Percentiles rank a stretch among this genome's conserved stretches.
Conservation (phyloP, 2,329 filamentous ascomycete species). For the Cytospora mali region DNA sequence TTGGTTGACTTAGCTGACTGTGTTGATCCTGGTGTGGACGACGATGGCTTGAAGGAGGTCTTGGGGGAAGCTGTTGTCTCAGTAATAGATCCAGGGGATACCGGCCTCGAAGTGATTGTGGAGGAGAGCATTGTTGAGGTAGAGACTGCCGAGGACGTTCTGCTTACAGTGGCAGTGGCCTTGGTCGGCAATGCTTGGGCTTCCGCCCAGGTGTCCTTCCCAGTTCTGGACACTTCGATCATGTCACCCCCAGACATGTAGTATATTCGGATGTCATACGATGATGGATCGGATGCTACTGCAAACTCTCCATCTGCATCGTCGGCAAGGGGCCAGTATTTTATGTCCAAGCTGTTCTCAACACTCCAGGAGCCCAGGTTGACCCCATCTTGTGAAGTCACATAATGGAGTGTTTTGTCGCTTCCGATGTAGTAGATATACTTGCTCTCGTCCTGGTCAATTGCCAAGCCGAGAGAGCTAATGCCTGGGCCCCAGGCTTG, state of each 20-base stretch:
- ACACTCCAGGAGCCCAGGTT: constrained; percentile 10
- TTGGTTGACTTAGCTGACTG: neutral
- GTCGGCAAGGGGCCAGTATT: constrained; percentile 18
- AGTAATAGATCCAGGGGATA: neutral
- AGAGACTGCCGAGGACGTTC: neutral
- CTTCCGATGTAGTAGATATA: constrained; percentile 16
- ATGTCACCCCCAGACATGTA: constrained; percentile 14
- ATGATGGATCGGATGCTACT: constrained; percentile 8
- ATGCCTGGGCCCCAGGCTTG: constrained; percentile 1
- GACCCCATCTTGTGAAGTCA: neutral
- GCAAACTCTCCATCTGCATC: constrained; percentile 3
- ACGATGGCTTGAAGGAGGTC: neutral
- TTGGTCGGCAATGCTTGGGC: constrained; percentile 7
- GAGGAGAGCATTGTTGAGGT: no score
- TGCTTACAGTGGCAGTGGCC: constrained; percentile 6
- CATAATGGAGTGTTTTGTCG: constrained; percentile 4
- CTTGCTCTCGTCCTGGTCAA: constrained; percentile 8
- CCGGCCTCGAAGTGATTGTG: neutral
- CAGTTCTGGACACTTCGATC: constrained; percentile 4
- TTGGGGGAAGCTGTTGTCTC: neutral
- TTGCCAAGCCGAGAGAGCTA: neutral
- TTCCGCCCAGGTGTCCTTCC: constrained; percentile 10
- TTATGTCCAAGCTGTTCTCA: neutral
- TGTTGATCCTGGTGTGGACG: neutral
- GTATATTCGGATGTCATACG: constrained; percentile 12